These are phyloP conservation scores for Cladosporium oxysporum DNA, from an alignment of 2,329 filamentous ascomycete species.

Conservation along the genomic window DNA sequence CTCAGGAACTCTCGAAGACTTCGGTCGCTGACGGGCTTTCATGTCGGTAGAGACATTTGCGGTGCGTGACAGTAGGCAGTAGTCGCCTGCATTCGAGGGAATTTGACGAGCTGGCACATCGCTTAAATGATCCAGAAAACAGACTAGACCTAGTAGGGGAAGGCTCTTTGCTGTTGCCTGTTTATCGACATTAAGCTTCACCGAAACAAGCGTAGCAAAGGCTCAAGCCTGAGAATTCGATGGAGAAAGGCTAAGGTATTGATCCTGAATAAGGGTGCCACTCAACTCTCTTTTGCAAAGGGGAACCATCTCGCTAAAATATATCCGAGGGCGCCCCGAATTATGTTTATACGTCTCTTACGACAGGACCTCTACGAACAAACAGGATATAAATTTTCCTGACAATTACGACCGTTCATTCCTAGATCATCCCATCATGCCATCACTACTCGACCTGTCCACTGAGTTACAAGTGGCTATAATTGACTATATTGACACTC, in stretches of 20 bases:
- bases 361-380: neutral
- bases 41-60: no score
- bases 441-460: conserved; percentile 1
- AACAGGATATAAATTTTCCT: neutral
- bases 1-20: neutral
- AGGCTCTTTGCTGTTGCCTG: neutral
- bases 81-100: neutral
- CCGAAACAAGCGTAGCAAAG: neutral
- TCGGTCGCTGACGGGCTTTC: neutral
- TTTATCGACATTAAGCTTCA: neutral
- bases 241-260: neutral
- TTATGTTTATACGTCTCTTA: neutral
- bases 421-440: neutral
- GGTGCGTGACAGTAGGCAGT: neutral
- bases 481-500: neutral
- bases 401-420: neutral
- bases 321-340: neutral
- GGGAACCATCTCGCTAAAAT: neutral
- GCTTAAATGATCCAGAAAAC: neutral
- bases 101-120: neutral
- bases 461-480: neutral
- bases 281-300: neutral
- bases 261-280: neutral
- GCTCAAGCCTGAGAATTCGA: neutral
- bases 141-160: neutral